A percentile compares a stretch with the other conserved stretches of the same genome.
These are phyloP conservation scores for Kuraishia cidri DNA, from an alignment of 805 yeast species.

Conservation along the genomic window DNA sequence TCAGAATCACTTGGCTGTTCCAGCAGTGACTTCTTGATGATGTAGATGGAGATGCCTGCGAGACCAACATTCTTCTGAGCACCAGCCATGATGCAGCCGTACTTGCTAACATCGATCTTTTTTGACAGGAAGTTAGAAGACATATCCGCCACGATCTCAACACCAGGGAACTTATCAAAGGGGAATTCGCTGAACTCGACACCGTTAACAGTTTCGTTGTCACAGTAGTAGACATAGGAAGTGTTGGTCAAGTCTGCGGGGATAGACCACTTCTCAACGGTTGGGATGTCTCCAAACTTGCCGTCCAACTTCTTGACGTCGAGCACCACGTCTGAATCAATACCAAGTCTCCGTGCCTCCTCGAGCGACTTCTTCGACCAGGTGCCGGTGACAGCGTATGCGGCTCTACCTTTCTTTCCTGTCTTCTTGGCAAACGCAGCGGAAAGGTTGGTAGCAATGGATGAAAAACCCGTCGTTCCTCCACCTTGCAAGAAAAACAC, in stretches of 20 bases:
- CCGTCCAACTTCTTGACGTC: slow-evolving; percentile 51
- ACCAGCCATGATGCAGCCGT: slow-evolving; percentile 91
- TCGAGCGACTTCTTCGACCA: slow-evolving; percentile 89
- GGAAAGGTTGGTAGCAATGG: slow-evolving; percentile 72
- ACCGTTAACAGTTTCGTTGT: slow-evolving; percentile 96
- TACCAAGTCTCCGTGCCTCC: slow-evolving; percentile 81
- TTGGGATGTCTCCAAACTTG: slow-evolving; percentile 62
- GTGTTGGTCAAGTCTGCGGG: slow-evolving; percentile 52
- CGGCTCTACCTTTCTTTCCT: slow-evolving; percentile 72
- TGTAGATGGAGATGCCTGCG: slow-evolving; percentile 91
- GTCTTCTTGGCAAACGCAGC: slow-evolving; percentile 60
- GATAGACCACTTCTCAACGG: slow-evolving; percentile 52
- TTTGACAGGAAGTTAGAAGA: slow-evolving; percentile 88
- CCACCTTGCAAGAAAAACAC: slow-evolving; percentile 97
- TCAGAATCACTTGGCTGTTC: slow-evolving; percentile 59
- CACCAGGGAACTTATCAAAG: slow-evolving; percentile 48
- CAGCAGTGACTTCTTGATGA: slow-evolving; percentile 73
- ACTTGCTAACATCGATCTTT: slow-evolving; percentile 71
- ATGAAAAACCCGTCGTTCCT: slow-evolving; percentile 92
- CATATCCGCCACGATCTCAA: slow-evolving; percentile 88
- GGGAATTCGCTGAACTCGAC: slow-evolving; percentile 61
- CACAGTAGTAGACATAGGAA: slow-evolving; percentile 86
- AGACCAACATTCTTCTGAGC: slow-evolving; percentile 97
- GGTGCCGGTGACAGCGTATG: slow-evolving; percentile 83
- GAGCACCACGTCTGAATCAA: slow-evolving; percentile 60